Percentiles rank a stretch among this genome's conserved stretches.
Conservation (phyloP, 441 rosid species). For the Adansonia grandidieri region DNA sequence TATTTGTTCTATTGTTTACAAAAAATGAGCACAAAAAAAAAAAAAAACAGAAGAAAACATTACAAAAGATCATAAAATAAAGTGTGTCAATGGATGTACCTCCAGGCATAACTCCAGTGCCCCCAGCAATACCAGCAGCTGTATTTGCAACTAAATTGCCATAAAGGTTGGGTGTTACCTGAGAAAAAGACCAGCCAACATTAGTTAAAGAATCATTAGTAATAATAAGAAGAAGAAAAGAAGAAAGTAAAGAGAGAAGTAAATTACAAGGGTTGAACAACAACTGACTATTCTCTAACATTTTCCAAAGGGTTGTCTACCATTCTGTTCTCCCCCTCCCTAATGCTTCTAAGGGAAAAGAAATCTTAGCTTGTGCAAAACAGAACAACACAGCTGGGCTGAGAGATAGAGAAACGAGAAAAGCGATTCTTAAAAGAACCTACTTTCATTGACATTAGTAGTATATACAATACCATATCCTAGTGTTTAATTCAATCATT, state of each 20-base stretch:
- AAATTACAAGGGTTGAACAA: too few relatives aligned
- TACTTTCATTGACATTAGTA: too few relatives aligned
- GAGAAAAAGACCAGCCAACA: conserved; percentile 27
- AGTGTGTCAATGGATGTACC: conserved; percentile 46
- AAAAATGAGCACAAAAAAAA: neutral
- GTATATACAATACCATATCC: neutral
- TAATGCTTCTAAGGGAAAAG: too few relatives aligned
- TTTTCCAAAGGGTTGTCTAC: too few relatives aligned
- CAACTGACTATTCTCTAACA: too few relatives aligned
- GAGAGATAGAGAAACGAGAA: too few relatives aligned
- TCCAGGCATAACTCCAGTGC: conserved; percentile 98
- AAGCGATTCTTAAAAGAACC: too few relatives aligned
- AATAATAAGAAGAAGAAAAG: too few relatives aligned
- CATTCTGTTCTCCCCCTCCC: too few relatives aligned
- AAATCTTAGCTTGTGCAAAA: too few relatives aligned
- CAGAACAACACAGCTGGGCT: too few relatives aligned
- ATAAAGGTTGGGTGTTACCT: conserved; percentile 90
- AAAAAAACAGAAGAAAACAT: neutral
- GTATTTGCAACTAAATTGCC: conserved; percentile 86
- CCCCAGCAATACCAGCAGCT: conserved; percentile 97
- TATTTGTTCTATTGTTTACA: neutral
- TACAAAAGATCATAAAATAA: neutral
- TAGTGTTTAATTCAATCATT: neutral
- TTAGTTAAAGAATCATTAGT: conserved; percentile 23
- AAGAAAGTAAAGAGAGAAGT: too few relatives aligned